Evolutionary conservation across 768 basidiomycete species (phyloP), one percentile per base, ranked within the genome.

Genomic region (Lactarius sp.): DNA sequence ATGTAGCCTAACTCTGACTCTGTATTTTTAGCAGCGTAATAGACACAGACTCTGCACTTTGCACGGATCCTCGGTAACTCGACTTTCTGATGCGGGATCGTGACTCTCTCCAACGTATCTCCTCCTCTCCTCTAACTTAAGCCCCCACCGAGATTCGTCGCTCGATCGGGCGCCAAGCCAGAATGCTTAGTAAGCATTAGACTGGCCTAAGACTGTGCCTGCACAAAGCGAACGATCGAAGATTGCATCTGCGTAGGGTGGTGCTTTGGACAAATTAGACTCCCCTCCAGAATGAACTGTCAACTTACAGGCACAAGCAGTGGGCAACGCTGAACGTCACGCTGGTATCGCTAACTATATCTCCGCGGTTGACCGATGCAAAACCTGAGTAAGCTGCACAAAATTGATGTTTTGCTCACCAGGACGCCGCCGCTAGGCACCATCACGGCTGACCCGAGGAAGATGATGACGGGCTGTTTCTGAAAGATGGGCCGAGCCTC

Each of bases 11-110:
- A 31, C 34, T 52, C 47, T 65, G 50, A 31, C 34, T 52, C 47
- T 65, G 50, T 60, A 65, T 65, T 60, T 55, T 52, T 65, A 65
- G 52, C 41, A 37, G 49, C 16, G 59, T 41, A 52, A 22, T 64
- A 60, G 63, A 60, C 58, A 52, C 39, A 34, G 22, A 22, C 47
- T 41, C 52, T n/a, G 63, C 39, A 55, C 53, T 49, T 64, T 55
- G 60, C 51, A 20, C 57, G 31, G 27, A 44, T 34, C 31, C 18
- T 8, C 34, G 3, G 20, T 44, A 20, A 33, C 22, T 27, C 33
- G 5, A 27, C 27, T 27, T 27, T 27, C 27, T 27, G 27, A 27
- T 27, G 27, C 27, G 27, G 2, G 27, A 27, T 27, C 27, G 27
- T 27, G 27, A 27, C 27, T 2, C 27, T 3, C 27, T 27, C 27